phyloP scores from a whole-genome alignment of 2,329 filamentous ascomycete species.

The Microdochium bolleyi region DNA sequence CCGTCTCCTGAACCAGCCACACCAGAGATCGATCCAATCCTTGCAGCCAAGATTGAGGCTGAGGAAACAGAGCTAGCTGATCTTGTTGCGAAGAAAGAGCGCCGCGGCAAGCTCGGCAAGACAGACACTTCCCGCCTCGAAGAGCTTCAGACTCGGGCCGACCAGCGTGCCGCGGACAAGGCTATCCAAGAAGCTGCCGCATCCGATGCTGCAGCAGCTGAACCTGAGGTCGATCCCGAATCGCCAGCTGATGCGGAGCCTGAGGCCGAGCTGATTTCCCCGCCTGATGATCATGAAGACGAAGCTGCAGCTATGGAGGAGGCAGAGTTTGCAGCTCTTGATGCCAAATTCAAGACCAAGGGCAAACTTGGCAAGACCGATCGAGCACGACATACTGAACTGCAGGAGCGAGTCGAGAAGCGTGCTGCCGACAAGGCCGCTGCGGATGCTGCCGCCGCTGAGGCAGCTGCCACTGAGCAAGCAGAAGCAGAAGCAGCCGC shows the following conservation, averaged over 20 bases:
- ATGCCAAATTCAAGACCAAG: constrained; percentile 25
- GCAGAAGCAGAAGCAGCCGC: constrained; percentile 12
- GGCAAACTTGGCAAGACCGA: constrained; percentile 26
- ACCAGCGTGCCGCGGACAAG: constrained; percentile 17
- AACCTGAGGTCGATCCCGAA: neutral
- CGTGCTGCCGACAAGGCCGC: constrained; percentile 23
- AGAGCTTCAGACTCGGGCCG: constrained; percentile 23
- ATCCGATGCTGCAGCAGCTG: neutral
- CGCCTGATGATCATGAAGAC: neutral
- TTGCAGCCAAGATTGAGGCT: constrained; percentile 17
- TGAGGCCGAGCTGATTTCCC: neutral
- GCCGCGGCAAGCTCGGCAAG: constrained; percentile 35
- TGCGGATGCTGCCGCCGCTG: constrained; percentile 28
- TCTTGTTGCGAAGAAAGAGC: constrained; percentile 39
- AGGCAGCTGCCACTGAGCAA: constrained; percentile 6
- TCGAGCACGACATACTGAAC: constrained; percentile 35
- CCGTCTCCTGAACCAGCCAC: neutral
- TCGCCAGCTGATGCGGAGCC: neutral
- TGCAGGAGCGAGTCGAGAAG: constrained; percentile 32
- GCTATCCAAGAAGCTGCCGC: constrained; percentile 7
- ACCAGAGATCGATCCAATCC: neutral
- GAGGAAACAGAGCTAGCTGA: constrained; percentile 22
- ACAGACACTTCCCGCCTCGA: constrained; percentile 37
- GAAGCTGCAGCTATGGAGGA: constrained; percentile 17
- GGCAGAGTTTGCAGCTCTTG: constrained; percentile 28